A percentile compares a stretch with the other conserved stretches of the same genome.
phyloP scores from a whole-genome alignment of 495 filamentous ascomycete genomes.

The Daldinia caldariorum region DNA sequence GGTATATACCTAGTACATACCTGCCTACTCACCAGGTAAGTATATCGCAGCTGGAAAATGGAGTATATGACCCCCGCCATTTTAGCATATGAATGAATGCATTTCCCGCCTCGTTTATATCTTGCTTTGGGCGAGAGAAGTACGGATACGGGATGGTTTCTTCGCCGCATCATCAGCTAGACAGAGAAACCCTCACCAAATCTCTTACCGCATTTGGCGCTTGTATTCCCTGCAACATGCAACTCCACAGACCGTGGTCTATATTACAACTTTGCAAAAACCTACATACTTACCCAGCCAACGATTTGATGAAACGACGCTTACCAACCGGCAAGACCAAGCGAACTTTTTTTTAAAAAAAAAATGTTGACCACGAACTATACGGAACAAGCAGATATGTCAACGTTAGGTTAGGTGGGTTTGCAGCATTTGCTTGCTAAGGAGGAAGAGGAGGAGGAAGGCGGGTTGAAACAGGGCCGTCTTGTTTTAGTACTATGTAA shows the following conservation, averaged over 20 bases:
- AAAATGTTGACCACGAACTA: constrained; percentile 16
- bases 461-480: constrained; percentile 37
- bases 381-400: constrained; percentile 16
- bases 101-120: background rate
- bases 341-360: constrained; percentile 19
- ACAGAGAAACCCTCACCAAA: background rate
- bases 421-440: constrained; percentile 30
- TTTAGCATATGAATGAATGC: constrained; percentile 1
- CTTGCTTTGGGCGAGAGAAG: constrained; percentile 2
- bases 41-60: background rate
- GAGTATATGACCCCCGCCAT: background rate
- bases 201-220: constrained; percentile 33
- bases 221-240: constrained; percentile 28
- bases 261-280: constrained; percentile 15
- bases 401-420: background rate
- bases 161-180: constrained; percentile 1
- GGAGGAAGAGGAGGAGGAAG: constrained; percentile 34
- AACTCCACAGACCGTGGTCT: constrained; percentile 1
- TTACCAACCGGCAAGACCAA: constrained; percentile 30
- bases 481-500: constrained; percentile 42
- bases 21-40: too few relatives aligned
- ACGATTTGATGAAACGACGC: background rate
- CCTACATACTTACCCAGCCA: constrained; percentile 9
- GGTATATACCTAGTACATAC: background rate
- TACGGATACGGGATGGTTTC: constrained; percentile 8